Evolutionary conservation across 2,329 filamentous ascomycete genomes (phyloP), one percentile per base, ranked within the genome.

Genomic region (Claviceps quebecensis): DNA sequence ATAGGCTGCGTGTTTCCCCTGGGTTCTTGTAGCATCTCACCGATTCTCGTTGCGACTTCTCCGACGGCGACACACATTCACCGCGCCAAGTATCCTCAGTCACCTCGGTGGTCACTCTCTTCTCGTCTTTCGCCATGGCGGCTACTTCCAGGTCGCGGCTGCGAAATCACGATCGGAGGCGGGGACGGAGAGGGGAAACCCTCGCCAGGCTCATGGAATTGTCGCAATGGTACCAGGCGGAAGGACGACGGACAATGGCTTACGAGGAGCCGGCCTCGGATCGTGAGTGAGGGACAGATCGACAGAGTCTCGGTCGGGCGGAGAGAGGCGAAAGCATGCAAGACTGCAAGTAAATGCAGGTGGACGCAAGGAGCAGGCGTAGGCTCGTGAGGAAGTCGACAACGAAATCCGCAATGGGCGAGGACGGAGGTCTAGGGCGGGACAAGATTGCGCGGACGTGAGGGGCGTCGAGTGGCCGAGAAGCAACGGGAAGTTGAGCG

Each of bases 101-200:
- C 45, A 57, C 57, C 51, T 46, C 59, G 16, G 54, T 53, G 26
- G 56, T 56, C 50, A 52, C 50, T 45, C 54, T 57, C 57, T 65
- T 65, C 56, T 64, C 61, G 52, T 62, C 61, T 54, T 58, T 59
- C 56, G 57, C 58, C 62, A 64, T 64, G 61, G 38, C 47, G 44
- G 48, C 51, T 43, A 14, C 11, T 7, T 14, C 40, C 16, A 19
- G 22, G 45, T 46, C 22, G 48, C 17, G 40, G 17, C 43, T 36
- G 16, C 37, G 34, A 11, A n/a, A 36, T 34, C 14, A 39, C 36
- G 44, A 34, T 41, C 37, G 29, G 19, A 34, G 43, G 11, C 36
- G 46, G 37, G 41, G 41, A 45, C 43, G 53, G 43, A 45, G 52
- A 53, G 54, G 52, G 48, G 45, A 45, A 53, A 49, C 54, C 53